These are phyloP conservation scores for Solanum sejunctum DNA, from an alignment of 257 asterid species.

Conservation along the genomic window DNA sequence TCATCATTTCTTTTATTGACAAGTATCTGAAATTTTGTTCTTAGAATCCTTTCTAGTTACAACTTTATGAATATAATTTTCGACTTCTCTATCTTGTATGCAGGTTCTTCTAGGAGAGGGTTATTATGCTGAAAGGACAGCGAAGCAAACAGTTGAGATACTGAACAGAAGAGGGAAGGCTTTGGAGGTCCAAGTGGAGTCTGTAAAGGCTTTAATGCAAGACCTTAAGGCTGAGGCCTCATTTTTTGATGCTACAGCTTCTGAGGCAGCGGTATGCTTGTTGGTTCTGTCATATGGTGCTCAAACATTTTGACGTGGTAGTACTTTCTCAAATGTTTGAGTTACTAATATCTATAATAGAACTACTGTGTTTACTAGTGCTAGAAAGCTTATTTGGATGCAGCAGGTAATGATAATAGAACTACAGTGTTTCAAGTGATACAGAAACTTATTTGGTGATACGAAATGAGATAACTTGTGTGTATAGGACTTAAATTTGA, in stretches of 20 bases:
- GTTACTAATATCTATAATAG: neutral
- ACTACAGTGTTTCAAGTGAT: neutral
- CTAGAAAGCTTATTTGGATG: neutral
- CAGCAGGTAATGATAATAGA: neutral
- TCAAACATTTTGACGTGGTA: neutral
- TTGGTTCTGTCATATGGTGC: neutral
- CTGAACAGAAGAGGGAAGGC: constrained; percentile 63
- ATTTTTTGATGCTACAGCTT: constrained; percentile 64
- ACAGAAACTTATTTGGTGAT: neutral
- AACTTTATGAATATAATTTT: neutral
- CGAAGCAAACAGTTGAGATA: constrained; percentile 78
- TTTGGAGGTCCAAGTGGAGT: constrained; percentile 60
- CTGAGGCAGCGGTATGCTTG: constrained; percentile 57
- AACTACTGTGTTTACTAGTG: neutral
- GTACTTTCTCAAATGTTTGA: neutral
- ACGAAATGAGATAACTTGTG: neutral
- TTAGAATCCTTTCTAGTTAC: neutral
- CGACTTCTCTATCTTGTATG: neutral
- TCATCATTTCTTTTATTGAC: neutral
- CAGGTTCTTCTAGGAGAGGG: constrained; percentile 90
- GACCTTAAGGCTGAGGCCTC: constrained; percentile 75
- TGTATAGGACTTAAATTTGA: neutral
- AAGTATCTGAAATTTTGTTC: neutral
- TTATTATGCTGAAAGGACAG: constrained; percentile 72
- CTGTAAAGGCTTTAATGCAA: constrained; percentile 58